Base-by-base conservation (phyloP, 257 asterid species). In the Hygrophila difformis region DNA sequence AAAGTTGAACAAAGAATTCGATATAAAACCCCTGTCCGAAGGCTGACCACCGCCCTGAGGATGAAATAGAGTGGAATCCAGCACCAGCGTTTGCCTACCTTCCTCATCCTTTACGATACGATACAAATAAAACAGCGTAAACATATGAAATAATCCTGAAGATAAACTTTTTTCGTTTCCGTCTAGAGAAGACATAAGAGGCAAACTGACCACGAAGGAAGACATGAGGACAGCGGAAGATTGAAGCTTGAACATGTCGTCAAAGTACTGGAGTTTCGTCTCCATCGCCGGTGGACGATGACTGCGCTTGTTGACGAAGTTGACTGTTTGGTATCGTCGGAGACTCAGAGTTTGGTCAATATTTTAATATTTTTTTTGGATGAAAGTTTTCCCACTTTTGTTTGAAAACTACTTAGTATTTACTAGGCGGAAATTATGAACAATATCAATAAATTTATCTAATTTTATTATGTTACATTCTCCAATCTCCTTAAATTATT, bases 1-100 rank as follows among this genome's bases (percentile, higher is more conserved):
- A 67, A 81, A 74, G 5, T 47, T 76, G 79, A 68, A 71, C 17
- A 52, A 48, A 1, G 64, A 43, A 57, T 18, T 47, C 65, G 84
- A 62, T 36, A 83, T 78, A 44, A 62, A 65, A 48, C 94, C 97
- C 66, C 69, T 69, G 66, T 79, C 94, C 17, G 94, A 64, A 60
- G 93, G 94, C 53, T 87, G 96, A 23, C 96, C 96, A 33, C 96
- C 96, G 6, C 96, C 96, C 72, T 86, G 96, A 10, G 96, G 96
- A 35, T 86, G 88, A 47, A 86, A 86, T 24, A 70, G 62, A 5
- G 94, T 79, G 39, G 97, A 83, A 43, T 80, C 92, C 42, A 78
- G 51, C 18, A 80, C 59, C 50, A 83, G 19, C n/a, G 64, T 57
- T 28, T 66, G 74, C 55, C 86, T 71, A 5, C 78, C 80, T 60